Evolutionary conservation across 225 moss, liverwort and hornwort genomes (phyloP).

Genomic region (Lunularia cruciata): DNA sequence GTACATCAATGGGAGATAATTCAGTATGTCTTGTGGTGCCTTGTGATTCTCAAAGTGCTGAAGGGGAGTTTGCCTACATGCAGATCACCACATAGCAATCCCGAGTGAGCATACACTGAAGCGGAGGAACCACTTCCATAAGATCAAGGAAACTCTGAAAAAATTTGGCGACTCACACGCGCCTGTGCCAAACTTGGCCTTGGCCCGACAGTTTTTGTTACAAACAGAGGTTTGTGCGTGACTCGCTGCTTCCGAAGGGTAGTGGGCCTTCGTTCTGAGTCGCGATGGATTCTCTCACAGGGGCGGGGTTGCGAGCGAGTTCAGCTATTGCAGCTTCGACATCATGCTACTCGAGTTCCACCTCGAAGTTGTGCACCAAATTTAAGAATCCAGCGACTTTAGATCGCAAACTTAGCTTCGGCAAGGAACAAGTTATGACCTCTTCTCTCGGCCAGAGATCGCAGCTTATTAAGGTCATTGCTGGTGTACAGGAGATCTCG

Average conservation of each 20-base stretch:
- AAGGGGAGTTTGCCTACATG: neutral
- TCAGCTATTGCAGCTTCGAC: conserved; percentile 32
- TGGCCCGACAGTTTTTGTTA: neutral
- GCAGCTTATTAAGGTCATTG: conserved; percentile 14
- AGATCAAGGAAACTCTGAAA: neutral
- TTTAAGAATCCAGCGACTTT: conserved; percentile 3
- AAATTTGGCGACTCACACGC: conserved; percentile 12
- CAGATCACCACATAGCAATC: conserved; percentile 8
- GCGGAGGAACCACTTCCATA: neutral
- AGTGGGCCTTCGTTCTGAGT: neutral
- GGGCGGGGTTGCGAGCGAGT: conserved; percentile 25
- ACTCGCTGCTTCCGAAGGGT: neutral
- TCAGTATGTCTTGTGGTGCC: neutral
- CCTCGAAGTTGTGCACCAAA: conserved; percentile 10
- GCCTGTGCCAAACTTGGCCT: neutral
- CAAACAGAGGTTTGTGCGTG: neutral
- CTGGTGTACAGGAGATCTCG: conserved; percentile 35
- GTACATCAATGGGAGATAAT: neutral
- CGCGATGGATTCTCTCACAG: conserved; percentile 25
- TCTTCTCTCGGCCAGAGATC: conserved; percentile 16
- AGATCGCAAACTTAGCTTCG: conserved; percentile 5
- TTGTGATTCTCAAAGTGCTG: neutral
- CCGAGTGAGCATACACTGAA: neutral
- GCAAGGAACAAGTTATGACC: conserved; percentile 9
- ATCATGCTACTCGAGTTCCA: conserved; percentile 11